phyloP scores from a whole-genome alignment of 345 rosid genomes.

The Garcia nutans region DNA sequence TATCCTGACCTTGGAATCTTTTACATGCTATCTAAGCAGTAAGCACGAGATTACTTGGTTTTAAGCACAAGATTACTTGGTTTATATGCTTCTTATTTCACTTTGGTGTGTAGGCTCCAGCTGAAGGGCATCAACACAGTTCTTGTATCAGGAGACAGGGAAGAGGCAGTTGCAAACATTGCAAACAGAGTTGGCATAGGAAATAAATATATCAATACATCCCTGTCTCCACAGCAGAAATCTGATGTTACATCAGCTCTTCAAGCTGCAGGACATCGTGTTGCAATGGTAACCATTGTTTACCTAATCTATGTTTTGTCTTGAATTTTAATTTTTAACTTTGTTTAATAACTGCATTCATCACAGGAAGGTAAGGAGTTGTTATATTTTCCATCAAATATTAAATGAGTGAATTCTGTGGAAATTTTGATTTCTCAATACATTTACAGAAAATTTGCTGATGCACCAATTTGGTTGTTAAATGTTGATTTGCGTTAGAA shows the following conservation, averaged over 20 bases:
- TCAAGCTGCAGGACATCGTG: conserved; percentile 72
- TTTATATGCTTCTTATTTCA: conserved; percentile 17
- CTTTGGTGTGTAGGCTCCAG: conserved; percentile 55
- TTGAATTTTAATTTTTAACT: conserved; percentile 9
- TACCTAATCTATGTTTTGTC: not conserved
- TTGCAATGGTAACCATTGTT: conserved; percentile 69
- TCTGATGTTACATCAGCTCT: conserved; percentile 63
- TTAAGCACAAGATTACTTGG: conserved; percentile 8
- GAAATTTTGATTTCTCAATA: not conserved
- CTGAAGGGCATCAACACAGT: conserved; percentile 76
- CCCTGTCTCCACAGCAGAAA: conserved; percentile 77
- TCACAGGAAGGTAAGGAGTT: not conserved
- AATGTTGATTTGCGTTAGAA: not conserved
- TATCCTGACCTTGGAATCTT: conserved; percentile 4
- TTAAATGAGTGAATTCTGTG: not conserved
- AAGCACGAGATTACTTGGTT: too few relatives aligned
- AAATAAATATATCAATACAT: conserved; percentile 57
- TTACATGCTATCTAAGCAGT: not conserved
- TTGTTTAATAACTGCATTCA: not conserved
- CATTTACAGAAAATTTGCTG: not conserved
- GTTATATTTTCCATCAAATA: not conserved
- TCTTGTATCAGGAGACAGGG: conserved; percentile 93
- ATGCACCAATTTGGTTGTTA: not conserved
- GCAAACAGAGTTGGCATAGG: conserved; percentile 71
- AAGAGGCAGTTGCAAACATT: conserved; percentile 88